Conservation (phyloP, 768 basidiomycete species). For the Tremella fuciformis region DNA sequence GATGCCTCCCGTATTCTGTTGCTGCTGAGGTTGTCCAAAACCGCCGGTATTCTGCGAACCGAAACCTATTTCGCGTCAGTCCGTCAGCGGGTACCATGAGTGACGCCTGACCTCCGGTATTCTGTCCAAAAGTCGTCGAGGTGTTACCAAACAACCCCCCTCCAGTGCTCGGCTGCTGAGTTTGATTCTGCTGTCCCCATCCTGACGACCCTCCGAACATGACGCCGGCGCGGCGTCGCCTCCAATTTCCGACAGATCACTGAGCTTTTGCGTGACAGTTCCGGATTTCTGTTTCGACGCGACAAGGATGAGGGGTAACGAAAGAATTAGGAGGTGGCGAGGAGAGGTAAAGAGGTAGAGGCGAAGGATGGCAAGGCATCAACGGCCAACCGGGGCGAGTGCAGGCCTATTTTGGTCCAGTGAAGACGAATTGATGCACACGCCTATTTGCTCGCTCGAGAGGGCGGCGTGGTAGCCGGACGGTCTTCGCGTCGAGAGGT, state of each 20-base stretch:
- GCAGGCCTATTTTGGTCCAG: neutral
- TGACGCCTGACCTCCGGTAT: conserved; percentile 24
- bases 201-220: conserved; percentile 46
- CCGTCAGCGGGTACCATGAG: conserved; percentile 27
- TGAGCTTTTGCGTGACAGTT: too few relatives aligned
- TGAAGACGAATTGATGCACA: too few relatives aligned
- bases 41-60: conserved; percentile 55
- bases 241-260: too few relatives aligned
- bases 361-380: neutral
- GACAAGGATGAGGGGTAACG: neutral
- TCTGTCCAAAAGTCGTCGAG: conserved; percentile 10
- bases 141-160: conserved; percentile 47
- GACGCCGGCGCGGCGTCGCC: neutral
- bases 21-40: conserved; percentile 38
- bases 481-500: too few relatives aligned
- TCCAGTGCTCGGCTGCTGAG: conserved; percentile 62
- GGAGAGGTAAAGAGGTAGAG: neutral
- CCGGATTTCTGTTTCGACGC: neutral
- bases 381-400: neutral
- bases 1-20: conserved; percentile 23
- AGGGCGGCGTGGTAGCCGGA: too few relatives aligned
- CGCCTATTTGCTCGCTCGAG: too few relatives aligned
- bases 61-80: conserved; percentile 57
- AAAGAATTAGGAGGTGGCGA: too few relatives aligned
- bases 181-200: conserved; percentile 54